A percentile compares a stretch with the other conserved stretches of the same genome.
Evolutionary conservation across 345 rosid species (phyloP).

Genomic region (Physaria fendleri): DNA sequence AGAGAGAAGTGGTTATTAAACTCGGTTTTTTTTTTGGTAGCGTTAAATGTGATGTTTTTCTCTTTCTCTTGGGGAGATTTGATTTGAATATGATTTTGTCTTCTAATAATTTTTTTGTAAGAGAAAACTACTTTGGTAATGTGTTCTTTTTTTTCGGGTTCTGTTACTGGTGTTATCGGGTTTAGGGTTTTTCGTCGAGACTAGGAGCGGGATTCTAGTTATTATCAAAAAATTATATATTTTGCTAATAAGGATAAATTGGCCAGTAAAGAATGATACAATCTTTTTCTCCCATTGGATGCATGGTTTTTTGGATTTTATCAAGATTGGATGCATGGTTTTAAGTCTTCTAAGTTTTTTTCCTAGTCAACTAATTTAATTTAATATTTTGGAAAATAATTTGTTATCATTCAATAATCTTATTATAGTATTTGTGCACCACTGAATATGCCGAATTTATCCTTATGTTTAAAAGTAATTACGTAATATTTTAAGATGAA

Average conservation of each 20-base stretch:
- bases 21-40: neutral
- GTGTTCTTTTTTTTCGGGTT: slow-evolving; percentile 28
- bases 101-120: neutral
- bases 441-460: too few species aligned
- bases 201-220: slow-evolving; percentile 12
- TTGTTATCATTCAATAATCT: too few species aligned
- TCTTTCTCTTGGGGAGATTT: slow-evolving; percentile 5
- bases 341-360: too few species aligned
- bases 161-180: slow-evolving; percentile 20
- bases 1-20: slow-evolving; percentile 21
- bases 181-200: slow-evolving; percentile 11
- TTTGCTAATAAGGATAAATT: neutral
- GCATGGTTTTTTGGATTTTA: too few species aligned
- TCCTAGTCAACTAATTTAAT: too few species aligned
- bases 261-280: neutral
- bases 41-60: slow-evolving; percentile 6
- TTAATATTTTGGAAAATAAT: too few species aligned
- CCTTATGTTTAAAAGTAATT: too few species aligned
- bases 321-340: neutral
- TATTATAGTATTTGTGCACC: too few species aligned
- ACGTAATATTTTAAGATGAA: too few species aligned
- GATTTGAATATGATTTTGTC: slow-evolving; percentile 27
- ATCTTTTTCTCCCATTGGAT: neutral
- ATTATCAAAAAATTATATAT: neutral
- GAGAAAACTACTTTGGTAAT: slow-evolving; percentile 11